Base-by-base conservation (phyloP, 169 alveolate species). In the Plasmodium vivax region DNA sequence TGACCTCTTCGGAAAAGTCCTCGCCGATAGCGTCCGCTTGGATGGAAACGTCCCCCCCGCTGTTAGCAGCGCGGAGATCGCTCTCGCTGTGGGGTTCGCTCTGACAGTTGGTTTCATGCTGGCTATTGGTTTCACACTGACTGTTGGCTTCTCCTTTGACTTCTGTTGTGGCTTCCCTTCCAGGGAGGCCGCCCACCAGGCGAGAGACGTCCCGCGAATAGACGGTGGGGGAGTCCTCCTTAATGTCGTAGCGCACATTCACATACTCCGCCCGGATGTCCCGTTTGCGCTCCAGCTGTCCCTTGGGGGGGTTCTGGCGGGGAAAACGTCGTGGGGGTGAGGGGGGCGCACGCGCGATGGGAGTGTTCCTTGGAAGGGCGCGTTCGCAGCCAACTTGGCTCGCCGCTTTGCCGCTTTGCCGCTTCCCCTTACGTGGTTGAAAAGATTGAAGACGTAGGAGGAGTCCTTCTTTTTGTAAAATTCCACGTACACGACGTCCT, bases 401-500 rank as follows among this genome's bases (percentile, higher is more conserved):
- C 8, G 45, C 45, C 45, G 8, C 41, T 36, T 36, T 2, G 41
- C 41, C 41, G 6, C 45, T 8, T 5, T 2, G 45, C 45, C 45
- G 58, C 80, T 51, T 43, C 38, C 32, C n/a, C 77, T 84, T 84
- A 85, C 93, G 45, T 85, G 36, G 45, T 85, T 85, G 38, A 85
- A 51, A 10, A 74, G 41, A 43, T 51, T 85, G 43, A 74, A 85
- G 27, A 85, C 30, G 16, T 47, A 51, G 1, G 85, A n/a, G 41
- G 85, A 85, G 10, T 85, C 93, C 81, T 85, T 85, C 79, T 85
- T 85, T 9, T 56, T 85, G 62, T 85, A 77, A 74, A 85, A 85
- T 36, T 85, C 93, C 58, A 85, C 19, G 45, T 73, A 85, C 1
- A 85, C 80, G 7, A 85, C 68, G 19, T 85, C 80, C 45, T 85